These are phyloP conservation scores for Saposhnikovia divaricata DNA, from an alignment of 129 eudicot genomes.

Conservation along the genomic window DNA sequence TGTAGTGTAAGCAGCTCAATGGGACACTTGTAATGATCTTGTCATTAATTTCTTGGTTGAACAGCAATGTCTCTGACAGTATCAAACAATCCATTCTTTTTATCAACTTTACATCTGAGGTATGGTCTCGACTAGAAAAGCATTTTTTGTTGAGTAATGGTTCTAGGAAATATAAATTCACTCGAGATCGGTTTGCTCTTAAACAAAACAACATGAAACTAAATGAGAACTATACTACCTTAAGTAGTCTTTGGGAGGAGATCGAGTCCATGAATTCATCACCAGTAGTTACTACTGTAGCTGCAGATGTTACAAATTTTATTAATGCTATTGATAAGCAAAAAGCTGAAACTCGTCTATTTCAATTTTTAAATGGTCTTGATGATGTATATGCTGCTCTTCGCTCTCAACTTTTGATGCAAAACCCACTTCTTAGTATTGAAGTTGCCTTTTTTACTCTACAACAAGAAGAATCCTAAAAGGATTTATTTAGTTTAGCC, in stretches of 20 bases:
- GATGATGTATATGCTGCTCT: not conserved
- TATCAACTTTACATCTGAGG: not conserved
- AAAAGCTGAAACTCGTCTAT: not conserved
- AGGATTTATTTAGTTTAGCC: not conserved
- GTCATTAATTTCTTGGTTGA: not conserved
- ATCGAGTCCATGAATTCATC: not conserved
- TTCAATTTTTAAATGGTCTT: not conserved
- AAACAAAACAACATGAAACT: not conserved
- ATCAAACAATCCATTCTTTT: not conserved
- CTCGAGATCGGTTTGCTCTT: not conserved
- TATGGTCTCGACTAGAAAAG: not conserved
- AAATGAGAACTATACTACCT: not conserved
- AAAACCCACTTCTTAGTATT: not conserved
- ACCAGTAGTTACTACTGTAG: not conserved
- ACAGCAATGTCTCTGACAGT: not conserved
- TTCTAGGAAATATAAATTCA: not conserved
- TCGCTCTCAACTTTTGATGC: not conserved
- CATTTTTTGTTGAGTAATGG: not conserved
- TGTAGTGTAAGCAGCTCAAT: not conserved
- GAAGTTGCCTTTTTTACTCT: not conserved
- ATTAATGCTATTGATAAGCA: not conserved
- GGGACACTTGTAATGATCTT: not conserved
- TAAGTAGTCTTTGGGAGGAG: not conserved
- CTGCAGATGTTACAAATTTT: not conserved
- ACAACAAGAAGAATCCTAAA: not conserved